Base-by-base conservation (phyloP, 2,329 filamentous ascomycete genomes). In the Exutisphaerella laricina region DNA sequence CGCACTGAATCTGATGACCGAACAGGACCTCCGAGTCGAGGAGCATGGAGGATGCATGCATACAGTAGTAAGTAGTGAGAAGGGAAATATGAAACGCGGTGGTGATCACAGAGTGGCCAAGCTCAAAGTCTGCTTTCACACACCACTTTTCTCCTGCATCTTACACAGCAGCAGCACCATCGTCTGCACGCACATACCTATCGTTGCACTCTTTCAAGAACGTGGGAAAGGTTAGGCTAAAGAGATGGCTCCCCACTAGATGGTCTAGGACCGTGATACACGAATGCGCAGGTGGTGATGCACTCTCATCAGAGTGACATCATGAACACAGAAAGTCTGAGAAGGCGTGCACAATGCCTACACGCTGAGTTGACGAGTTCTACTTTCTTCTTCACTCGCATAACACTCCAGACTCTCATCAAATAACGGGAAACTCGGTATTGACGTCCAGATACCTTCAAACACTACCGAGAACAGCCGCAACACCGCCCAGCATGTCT, bases 401-500 rank as follows among this genome's bases (percentile, higher is more conserved):
- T 8, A 4, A 33, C 2, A 7, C 30, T 23, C 34, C n/a, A n/a
- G n/a, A n/a, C n/a, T n/a, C n/a, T n/a, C n/a, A n/a, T 37, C 1
- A 7, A 37, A 25, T 7, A 7, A 37, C 21, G 17, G 6, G 21
- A 25, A 12, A 3, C 16, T 9, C 10, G 9, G 14, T 37, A 39
- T 16, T 29, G 17, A 20, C 23, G 16, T 12, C 36, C 22, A 16
- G 10, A 29, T 13, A 18, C 7, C 18, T 20, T n/a, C 16, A 23
- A 35, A 1, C 33, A 14, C 17, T 20, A 2, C 12, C 13, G 16
- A 3, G 23, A 2, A 9, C 13, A 21, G 9, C 17, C 12, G 5
- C n/a, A 17, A 13, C 8, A 20, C 17, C 33, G 21, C 5, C n/a
- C 29, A 52, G 22, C 17, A 56, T 56, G 53, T 56, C 54, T 38